phyloP scores from a whole-genome alignment of 164 flowering plant genomes.

The Magnolia kwangsiensis region DNA sequence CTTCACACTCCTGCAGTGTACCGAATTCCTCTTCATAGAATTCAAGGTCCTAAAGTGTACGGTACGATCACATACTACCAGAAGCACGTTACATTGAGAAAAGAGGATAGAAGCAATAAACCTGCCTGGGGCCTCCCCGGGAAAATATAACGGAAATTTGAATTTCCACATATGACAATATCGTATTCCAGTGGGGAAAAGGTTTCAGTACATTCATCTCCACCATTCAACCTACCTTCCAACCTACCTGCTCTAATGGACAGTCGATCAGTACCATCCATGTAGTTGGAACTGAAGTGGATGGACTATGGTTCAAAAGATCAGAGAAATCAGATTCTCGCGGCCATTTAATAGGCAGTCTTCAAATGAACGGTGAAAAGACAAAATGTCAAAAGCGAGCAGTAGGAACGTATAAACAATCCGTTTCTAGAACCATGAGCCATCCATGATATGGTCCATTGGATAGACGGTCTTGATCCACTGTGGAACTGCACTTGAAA shows the following conservation, averaged over 20 bases:
- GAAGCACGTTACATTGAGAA: background rate
- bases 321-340: too few species aligned
- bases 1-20: background rate
- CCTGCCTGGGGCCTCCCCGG: background rate
- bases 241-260: background rate
- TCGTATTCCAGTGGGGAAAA: too few species aligned
- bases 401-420: background rate
- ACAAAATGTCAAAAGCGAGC: background rate
- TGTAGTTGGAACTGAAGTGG: too few species aligned
- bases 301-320: too few species aligned
- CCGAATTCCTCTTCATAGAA: background rate
- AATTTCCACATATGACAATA: background rate
- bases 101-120: background rate
- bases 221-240: background rate
- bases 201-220: background rate
- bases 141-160: background rate
- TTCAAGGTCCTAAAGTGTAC: background rate
- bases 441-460: background rate
- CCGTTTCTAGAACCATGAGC: background rate
- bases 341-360: background rate
- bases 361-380: background rate
- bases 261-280: background rate
- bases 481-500: background rate
- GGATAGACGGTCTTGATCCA: background rate
- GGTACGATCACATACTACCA: background rate